phyloP scores from a whole-genome alignment of 2,329 filamentous ascomycete genomes.

The Blastomyces gilchristii region DNA sequence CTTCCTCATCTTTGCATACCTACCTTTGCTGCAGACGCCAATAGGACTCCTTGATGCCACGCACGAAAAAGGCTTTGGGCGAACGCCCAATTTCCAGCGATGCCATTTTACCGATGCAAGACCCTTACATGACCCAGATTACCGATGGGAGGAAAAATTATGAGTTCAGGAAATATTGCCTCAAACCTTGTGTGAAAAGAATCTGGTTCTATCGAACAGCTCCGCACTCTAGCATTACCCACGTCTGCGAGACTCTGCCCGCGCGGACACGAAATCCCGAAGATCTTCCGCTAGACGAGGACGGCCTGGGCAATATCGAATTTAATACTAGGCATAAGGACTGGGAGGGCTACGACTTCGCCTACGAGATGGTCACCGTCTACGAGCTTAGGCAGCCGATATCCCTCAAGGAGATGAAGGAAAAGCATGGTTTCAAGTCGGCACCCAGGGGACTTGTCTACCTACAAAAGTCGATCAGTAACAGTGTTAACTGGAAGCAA shows the following conservation, averaged over 20 bases:
- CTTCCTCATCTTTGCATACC: too few species aligned
- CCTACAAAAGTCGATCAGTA: constrained; percentile 8
- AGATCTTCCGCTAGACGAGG: constrained; percentile 11
- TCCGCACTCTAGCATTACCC: background rate
- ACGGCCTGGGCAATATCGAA: constrained; percentile 21
- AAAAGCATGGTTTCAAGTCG: constrained; percentile 47
- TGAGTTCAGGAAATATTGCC: constrained; percentile 13
- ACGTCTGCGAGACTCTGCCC: background rate
- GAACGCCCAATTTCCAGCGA: background rate
- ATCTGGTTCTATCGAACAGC: constrained; percentile 16
- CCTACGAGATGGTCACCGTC: constrained; percentile 20
- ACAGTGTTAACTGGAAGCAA: constrained; percentile 8
- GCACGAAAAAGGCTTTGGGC: background rate
- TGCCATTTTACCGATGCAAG: constrained; percentile 12
- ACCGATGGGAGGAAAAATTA: constrained; percentile 12
- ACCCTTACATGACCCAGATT: constrained; percentile 14
- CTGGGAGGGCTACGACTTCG: constrained; percentile 23
- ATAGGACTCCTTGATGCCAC: too few species aligned
- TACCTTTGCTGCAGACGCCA: too few species aligned
- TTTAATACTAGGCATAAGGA: constrained; percentile 20
- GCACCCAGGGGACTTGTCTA: constrained; percentile 5
- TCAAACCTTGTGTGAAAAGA: constrained; percentile 9
- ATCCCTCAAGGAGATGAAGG: constrained; percentile 16
- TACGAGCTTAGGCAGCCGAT: constrained; percentile 19
- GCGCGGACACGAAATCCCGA: constrained; percentile 11